Percentiles rank a stretch among this genome's conserved stretches.
These are phyloP conservation scores for Blastomyces parvus DNA, from an alignment of 2,329 filamentous ascomycete genomes.

Conservation along the genomic window DNA sequence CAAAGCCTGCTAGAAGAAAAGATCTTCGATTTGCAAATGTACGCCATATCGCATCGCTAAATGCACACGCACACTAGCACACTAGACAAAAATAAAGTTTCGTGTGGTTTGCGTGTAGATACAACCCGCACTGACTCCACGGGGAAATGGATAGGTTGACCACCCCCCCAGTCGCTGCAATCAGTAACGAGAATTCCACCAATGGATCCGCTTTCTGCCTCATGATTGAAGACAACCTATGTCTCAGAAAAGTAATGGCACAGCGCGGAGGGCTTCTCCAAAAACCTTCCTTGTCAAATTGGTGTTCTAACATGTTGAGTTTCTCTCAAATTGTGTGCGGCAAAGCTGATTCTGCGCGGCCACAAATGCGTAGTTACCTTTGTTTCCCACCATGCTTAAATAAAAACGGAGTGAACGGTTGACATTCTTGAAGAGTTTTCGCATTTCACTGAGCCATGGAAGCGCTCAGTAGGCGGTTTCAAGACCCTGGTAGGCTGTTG, in stretches of 20 bases:
- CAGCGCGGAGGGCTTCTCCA: too few species aligned
- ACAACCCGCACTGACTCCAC: background rate
- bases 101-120: slow-evolving; percentile 2
- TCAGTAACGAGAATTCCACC: too few species aligned
- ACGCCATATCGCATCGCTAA: background rate
- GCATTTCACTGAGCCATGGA: background rate
- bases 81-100: background rate
- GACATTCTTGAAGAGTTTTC: background rate
- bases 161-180: background rate
- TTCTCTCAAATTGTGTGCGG: too few species aligned
- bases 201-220: background rate
- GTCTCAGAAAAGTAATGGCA: too few species aligned
- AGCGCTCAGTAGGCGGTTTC: background rate
- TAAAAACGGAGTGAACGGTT: background rate
- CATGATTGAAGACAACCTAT: too few species aligned
- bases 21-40: background rate
- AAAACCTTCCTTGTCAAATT: too few species aligned
- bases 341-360: too few species aligned
- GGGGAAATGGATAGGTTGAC: background rate
- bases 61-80: background rate
- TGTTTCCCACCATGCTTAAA: background rate
- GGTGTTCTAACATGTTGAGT: too few species aligned
- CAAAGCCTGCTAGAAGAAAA: background rate
- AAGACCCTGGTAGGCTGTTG: background rate
- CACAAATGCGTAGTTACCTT: too few species aligned